phyloP scores from a whole-genome alignment of 495 filamentous ascomycete genomes.

The Lentithecium fluviatile region DNA sequence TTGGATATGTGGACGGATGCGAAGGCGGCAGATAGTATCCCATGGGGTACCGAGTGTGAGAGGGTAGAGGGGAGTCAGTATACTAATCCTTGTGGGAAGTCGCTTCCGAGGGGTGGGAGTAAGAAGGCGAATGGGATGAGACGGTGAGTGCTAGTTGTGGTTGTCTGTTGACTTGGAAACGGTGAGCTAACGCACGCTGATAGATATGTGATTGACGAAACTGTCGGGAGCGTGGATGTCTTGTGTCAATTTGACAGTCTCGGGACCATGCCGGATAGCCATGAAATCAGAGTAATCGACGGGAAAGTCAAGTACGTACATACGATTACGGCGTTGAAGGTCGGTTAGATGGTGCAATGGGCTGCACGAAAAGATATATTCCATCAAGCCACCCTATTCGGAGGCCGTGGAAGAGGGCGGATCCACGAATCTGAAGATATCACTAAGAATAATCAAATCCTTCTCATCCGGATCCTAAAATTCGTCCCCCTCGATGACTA shows the following conservation, averaged over 20 bases:
- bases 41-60: conserved; percentile 52
- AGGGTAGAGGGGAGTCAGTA: conserved; percentile 47
- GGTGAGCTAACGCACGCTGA: too few species aligned
- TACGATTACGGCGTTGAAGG: conserved; percentile 34
- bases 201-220: conserved; percentile 54
- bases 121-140: conserved; percentile 44
- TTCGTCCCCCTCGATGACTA: too few species aligned
- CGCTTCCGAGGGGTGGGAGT: conserved; percentile 46
- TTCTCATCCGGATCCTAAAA: too few species aligned
- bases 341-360: background rate
- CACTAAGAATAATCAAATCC: too few species aligned
- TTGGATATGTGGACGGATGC: conserved; percentile 53
- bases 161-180: too few species aligned
- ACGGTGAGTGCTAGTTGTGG: too few species aligned
- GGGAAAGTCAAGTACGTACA: conserved; percentile 50
- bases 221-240: conserved; percentile 49
- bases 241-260: conserved; percentile 50
- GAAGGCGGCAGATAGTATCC: conserved; percentile 47
- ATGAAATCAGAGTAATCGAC: conserved; percentile 48
- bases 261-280: conserved; percentile 48
- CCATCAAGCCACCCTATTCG: too few species aligned
- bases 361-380: too few species aligned
- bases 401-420: too few species aligned
- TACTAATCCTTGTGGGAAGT: conserved; percentile 46
- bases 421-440: too few species aligned